phyloP scores from a whole-genome alignment of 169 alveolate species.

The Eimeria sp. region DNA sequence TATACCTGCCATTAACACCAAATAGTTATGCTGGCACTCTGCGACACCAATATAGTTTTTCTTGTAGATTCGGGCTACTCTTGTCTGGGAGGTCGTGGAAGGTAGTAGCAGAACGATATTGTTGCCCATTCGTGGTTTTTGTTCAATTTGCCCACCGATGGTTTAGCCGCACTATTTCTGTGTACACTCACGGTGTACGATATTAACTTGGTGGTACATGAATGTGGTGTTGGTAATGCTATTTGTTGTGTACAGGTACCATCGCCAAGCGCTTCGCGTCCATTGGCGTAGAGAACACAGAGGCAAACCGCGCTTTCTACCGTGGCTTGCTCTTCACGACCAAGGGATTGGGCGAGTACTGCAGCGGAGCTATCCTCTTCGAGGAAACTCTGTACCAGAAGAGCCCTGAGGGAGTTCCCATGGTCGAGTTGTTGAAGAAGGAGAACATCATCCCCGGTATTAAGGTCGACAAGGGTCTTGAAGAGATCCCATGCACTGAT shows the following conservation, averaged over 20 bases:
- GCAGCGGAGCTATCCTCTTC: constrained; percentile 98
- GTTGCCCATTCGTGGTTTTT: too few species aligned
- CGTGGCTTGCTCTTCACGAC: constrained; percentile 98
- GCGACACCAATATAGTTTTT: too few species aligned
- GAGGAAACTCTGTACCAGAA: constrained; percentile 99
- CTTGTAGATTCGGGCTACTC: too few species aligned
- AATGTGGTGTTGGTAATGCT: neutral
- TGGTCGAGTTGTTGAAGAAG: constrained; percentile 93
- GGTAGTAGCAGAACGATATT: too few species aligned
- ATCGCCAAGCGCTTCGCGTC: constrained; percentile 97
- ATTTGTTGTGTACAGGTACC: constrained; percentile 86
- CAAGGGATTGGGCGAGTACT: constrained; percentile 94
- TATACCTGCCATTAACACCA: too few species aligned
- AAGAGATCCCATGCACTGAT: constrained; percentile 95
- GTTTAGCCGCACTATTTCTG: neutral
- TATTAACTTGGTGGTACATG: neutral
- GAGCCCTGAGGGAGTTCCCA: constrained; percentile 92
- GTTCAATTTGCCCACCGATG: too few species aligned
- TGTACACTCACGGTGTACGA: neutral
- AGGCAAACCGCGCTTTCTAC: constrained; percentile 98
- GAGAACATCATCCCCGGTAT: constrained; percentile 99
- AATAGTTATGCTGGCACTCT: too few species aligned
- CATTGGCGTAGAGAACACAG: constrained; percentile 96
- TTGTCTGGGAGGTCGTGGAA: too few species aligned
- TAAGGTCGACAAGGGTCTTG: constrained; percentile 98